Evolutionary conservation across 2,329 filamentous ascomycete species (phyloP), one percentile per base, ranked within the genome.

Genomic region (Achaetomium macrosporum): DNA sequence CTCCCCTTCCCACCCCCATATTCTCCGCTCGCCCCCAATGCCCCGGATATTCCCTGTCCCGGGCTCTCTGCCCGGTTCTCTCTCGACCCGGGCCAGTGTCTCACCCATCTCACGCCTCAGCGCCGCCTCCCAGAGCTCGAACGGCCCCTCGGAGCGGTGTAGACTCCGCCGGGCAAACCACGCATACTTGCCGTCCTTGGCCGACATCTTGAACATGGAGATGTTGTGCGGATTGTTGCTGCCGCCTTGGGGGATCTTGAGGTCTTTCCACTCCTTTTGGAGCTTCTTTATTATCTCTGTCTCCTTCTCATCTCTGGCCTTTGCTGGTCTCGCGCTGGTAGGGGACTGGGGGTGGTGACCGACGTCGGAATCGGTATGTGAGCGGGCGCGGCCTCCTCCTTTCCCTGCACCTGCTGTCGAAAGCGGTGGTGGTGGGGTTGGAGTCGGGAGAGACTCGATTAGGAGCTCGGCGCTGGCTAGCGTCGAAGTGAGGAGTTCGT

Each of bases 131-230:
- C 84, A 46, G 10, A 15, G 13, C 15, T 81, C 78, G 67, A 95
- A 96, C 0, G 83, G 76, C 17, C 95, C 67, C 12, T 87, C 30
- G 16, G 16, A 12, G 11, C 13, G 83, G 64, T 96, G 90, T 17
- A 95, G 76, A 65, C 90, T 95, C 45, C 87, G 76, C 51, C 92
- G 76, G 20, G 89, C 89, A 69, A 96, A 97, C 92, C 92, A 97
- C 8, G 87, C 78, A 2, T 91, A 92, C 59, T 85, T 85, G 36
- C 89, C 84, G 68, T 97, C 92, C 62, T 88, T 85, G 2, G 85
- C 82, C 0, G 77, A 73, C 55, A 93, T 77, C 68, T 95, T 95
- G 72, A 87, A 96, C 20, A 96, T 83, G 51, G 76, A 78, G 57
- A 96, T 84, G 0, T 78, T 83, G 9, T 89, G 74, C 0, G 89